A percentile compares a stretch with the other conserved stretches of the same genome.
phyloP scores from a whole-genome alignment of 2,329 filamentous ascomycete genomes.

The Fusarium coffeatum region DNA sequence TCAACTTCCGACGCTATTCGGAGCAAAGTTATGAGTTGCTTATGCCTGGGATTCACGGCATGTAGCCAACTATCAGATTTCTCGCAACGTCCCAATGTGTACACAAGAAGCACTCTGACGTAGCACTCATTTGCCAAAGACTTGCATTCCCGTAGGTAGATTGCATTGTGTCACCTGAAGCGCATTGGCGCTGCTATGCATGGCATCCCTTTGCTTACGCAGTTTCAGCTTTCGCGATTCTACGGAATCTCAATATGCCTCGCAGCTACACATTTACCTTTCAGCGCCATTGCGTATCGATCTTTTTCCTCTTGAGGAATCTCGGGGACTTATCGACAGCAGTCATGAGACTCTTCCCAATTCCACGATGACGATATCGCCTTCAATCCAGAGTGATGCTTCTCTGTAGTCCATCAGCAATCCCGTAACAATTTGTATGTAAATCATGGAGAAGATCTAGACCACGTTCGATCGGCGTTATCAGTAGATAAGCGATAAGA shows the following conservation, averaged over 20 bases:
- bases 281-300: slow-evolving; percentile 28
- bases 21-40: slow-evolving; percentile 23
- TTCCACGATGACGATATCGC: slow-evolving; percentile 2
- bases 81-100: neutral
- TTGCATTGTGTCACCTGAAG: slow-evolving; percentile 25
- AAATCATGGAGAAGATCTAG: slow-evolving; percentile 4
- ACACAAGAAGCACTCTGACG: slow-evolving; percentile 10
- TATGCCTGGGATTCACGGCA: neutral
- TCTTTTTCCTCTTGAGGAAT: slow-evolving; percentile 20
- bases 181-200: slow-evolving; percentile 16
- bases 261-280: slow-evolving; percentile 11
- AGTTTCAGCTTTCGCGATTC: slow-evolving; percentile 31
- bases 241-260: slow-evolving; percentile 33
- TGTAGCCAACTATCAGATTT: neutral
- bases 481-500: slow-evolving; percentile 39
- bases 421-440: neutral
- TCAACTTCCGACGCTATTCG: slow-evolving; percentile 17
- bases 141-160: slow-evolving; percentile 18
- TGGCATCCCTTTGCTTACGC: slow-evolving; percentile 29
- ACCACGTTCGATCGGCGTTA: slow-evolving; percentile 20
- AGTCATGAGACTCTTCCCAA: slow-evolving; percentile 8
- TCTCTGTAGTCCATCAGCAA: neutral
- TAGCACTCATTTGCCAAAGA: slow-evolving; percentile 12
- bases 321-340: slow-evolving; percentile 7
- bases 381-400: slow-evolving; percentile 21